Percentiles rank a stretch among this genome's conserved stretches.
phyloP scores from a whole-genome alignment of 257 asterid genomes.

The Prunella vulgaris region DNA sequence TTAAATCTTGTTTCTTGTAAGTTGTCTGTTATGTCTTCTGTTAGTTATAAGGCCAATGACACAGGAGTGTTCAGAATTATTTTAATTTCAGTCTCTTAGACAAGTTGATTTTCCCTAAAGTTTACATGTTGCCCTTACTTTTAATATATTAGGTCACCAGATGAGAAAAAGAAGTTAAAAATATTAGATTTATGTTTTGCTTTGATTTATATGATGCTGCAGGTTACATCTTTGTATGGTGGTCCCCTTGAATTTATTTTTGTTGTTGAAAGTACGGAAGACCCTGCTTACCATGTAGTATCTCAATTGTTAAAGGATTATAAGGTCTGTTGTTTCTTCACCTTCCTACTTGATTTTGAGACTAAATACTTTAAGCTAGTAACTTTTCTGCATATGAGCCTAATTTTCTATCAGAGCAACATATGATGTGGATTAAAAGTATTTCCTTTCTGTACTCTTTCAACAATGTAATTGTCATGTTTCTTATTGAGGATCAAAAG shows the following conservation, averaged over 20 bases:
- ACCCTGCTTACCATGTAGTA: conserved; percentile 91
- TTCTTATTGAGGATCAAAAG: not conserved
- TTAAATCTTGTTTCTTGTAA: conserved; percentile 1
- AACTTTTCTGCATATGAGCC: not conserved
- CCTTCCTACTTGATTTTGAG: conserved; percentile 2
- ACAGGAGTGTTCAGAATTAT: not conserved
- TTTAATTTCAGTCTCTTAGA: conserved; percentile 8
- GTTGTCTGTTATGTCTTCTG: conserved; percentile 8
- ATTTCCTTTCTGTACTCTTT: not conserved
- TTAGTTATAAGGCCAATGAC: conserved; percentile 6
- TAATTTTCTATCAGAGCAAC: conserved; percentile 19
- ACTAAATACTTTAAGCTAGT: conserved; percentile 5
- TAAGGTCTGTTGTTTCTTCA: conserved; percentile 48
- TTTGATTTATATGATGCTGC: conserved; percentile 33
- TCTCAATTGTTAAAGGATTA: conserved; percentile 59
- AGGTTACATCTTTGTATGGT: conserved; percentile 94
- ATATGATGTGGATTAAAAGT: conserved; percentile 3
- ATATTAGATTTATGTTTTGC: conserved; percentile 5
- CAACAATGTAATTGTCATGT: not conserved
- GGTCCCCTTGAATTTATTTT: conserved; percentile 92
- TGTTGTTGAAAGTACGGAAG: conserved; percentile 85
- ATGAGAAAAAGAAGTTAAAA: conserved; percentile 1
- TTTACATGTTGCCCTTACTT: not conserved
- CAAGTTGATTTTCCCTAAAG: not conserved
- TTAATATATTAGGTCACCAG: conserved; percentile 8